phyloP scores from a whole-genome alignment of 2,329 filamentous ascomycete species.

The Xylariaceae sp. region DNA sequence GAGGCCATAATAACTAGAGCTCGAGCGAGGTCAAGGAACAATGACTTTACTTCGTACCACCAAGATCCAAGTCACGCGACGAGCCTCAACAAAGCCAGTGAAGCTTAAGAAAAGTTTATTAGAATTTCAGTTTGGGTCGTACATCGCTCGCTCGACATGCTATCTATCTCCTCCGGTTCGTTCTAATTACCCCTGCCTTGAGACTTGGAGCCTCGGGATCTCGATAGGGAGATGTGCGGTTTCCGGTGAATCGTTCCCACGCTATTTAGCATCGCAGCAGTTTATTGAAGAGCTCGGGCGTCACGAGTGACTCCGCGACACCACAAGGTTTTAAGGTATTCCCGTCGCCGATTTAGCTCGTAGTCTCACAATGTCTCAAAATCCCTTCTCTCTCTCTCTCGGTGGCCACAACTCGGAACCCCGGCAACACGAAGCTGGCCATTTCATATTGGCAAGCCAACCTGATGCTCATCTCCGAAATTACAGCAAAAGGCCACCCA shows the following conservation, averaged over 20 bases:
- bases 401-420: background rate
- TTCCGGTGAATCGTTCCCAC: too few species aligned
- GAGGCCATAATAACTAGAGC: too few species aligned
- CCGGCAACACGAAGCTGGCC: background rate
- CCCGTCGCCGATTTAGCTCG: background rate
- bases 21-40: too few species aligned
- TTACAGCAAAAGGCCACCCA: background rate
- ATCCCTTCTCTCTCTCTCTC: background rate
- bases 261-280: too few species aligned
- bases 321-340: background rate
- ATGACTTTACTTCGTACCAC: too few species aligned
- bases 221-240: background rate
- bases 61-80: too few species aligned
- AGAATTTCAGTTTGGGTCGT: background rate
- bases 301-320: background rate
- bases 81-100: background rate
- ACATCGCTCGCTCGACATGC: background rate
- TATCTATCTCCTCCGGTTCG: background rate
- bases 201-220: background rate
- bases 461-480: background rate
- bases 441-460: conserved; percentile 3
- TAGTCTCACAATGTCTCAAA: background rate
- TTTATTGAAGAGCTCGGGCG: background rate
- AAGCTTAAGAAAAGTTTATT: too few species aligned
- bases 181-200: background rate